A percentile compares a stretch with the other conserved stretches of the same genome.
These are phyloP conservation scores for Malassezia slooffiae DNA, from an alignment of 1,284 basidiomycete genomes.

Conservation along the genomic window DNA sequence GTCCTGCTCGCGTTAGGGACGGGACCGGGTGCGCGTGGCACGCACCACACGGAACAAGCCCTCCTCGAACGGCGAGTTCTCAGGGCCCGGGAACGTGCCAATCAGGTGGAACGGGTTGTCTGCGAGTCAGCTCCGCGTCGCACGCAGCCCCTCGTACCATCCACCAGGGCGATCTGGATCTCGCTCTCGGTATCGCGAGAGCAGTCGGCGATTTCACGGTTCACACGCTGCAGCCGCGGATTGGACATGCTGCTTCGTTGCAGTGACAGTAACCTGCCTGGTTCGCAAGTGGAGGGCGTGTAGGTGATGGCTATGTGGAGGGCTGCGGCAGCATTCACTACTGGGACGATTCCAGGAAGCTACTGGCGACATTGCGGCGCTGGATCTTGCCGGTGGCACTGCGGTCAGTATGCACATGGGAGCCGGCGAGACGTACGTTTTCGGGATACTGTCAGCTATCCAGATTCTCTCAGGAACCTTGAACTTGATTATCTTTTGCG, in stretches of 20 bases:
- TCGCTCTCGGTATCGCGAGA: slow-evolving; percentile 80
- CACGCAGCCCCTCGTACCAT: slow-evolving; percentile 45
- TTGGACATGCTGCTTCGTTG: slow-evolving; percentile 51
- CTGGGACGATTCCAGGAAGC: slow-evolving; percentile 17
- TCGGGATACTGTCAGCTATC: slow-evolving; percentile 46
- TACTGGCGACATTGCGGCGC: slow-evolving; percentile 36
- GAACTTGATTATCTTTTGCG: slow-evolving; percentile 45
- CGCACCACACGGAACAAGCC: slow-evolving; percentile 82
- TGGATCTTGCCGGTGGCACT: slow-evolving; percentile 43
- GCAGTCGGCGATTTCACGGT: slow-evolving; percentile 73
- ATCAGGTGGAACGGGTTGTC: slow-evolving; percentile 27
- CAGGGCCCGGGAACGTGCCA: slow-evolving; percentile 32
- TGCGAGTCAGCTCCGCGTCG: not conserved
- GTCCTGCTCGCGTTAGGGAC: slow-evolving; percentile 63
- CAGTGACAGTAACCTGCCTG: not conserved
- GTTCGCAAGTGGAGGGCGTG: not conserved
- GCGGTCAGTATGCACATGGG: slow-evolving; percentile 3
- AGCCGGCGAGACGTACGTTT: slow-evolving; percentile 22
- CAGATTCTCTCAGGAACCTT: slow-evolving; percentile 48
- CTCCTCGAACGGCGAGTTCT: slow-evolving; percentile 82
- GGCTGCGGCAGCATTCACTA: too few relatives aligned
- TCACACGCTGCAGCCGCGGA: slow-evolving; percentile 73
- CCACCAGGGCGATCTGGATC: slow-evolving; percentile 73
- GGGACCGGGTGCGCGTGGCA: not conserved
- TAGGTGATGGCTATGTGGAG: not conserved